Percentiles rank a stretch among this genome's conserved stretches.
Evolutionary conservation across 129 eudicot genomes (phyloP).

Genomic region (Cynara cardunculus): DNA sequence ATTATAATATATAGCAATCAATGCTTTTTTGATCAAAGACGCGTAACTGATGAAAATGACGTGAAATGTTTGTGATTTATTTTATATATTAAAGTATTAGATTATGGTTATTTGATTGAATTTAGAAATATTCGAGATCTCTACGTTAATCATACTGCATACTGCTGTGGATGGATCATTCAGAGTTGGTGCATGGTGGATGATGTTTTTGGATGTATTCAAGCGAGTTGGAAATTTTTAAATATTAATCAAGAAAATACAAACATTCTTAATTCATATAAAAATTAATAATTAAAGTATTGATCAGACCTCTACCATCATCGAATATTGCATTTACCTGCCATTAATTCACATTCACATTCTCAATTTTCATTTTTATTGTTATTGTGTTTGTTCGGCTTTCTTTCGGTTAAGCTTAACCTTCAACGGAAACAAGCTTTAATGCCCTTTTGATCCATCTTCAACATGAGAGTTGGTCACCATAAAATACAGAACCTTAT

Average conservation of each 20-base stretch:
- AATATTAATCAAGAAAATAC: not conserved
- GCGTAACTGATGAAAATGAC: conserved; percentile 17
- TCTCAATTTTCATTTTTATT: too few relatives aligned
- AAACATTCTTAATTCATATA: conserved; percentile 12
- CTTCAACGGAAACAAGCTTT: not conserved
- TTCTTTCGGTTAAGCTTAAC: not conserved
- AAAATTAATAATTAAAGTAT: not conserved
- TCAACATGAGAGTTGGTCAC: not conserved
- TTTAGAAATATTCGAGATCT: not conserved
- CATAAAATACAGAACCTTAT: not conserved
- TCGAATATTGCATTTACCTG: not conserved
- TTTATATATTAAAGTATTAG: not conserved
- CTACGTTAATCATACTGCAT: conserved; percentile 10
- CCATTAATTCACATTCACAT: too few relatives aligned
- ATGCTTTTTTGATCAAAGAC: conserved; percentile 4
- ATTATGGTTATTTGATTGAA: conserved; percentile 6
- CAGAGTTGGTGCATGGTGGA: conserved; percentile 25
- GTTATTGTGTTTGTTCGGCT: not conserved
- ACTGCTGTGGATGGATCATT: conserved; percentile 16
- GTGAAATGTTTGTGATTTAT: not conserved
- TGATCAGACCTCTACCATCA: conserved; percentile 7
- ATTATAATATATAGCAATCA: not conserved
- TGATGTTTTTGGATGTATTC: conserved; percentile 20
- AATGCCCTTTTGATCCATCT: not conserved
- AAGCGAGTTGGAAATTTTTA: conserved; percentile 8